phyloP scores from a whole-genome alignment of 495 filamentous ascomycete genomes.

The Talaromyces liani region DNA sequence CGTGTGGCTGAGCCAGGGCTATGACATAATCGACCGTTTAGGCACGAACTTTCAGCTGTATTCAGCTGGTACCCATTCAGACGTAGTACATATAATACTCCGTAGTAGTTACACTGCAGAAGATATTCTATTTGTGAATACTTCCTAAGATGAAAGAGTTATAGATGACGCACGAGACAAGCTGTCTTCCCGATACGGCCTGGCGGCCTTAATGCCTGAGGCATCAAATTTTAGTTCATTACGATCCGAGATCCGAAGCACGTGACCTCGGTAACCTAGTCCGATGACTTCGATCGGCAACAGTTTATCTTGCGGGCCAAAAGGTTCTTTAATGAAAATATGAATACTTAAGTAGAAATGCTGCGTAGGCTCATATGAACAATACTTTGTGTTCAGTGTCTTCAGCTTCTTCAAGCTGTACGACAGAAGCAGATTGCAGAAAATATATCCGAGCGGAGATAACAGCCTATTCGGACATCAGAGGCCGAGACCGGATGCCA shows the following conservation, averaged over 20 bases:
- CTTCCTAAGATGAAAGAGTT: not conserved
- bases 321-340: no score
- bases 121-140: no score
- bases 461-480: not conserved
- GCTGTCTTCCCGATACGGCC: not conserved
- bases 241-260: not conserved
- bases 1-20: constrained; percentile 2
- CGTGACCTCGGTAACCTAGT: not conserved
- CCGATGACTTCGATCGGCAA: not conserved
- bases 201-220: not conserved
- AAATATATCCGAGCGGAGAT: not conserved
- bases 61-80: not conserved
- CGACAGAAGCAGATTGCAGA: not conserved
- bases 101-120: no score
- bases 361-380: no score
- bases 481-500: not conserved
- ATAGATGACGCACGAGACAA: not conserved
- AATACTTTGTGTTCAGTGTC: no score
- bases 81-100: no score
- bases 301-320: no score
- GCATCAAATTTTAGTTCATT: not conserved
- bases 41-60: not conserved
- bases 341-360: no score
- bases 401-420: no score
- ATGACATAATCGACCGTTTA: constrained; percentile 2